Conservation (phyloP, 129 eudicot genomes). For the Lactuca saligna region DNA sequence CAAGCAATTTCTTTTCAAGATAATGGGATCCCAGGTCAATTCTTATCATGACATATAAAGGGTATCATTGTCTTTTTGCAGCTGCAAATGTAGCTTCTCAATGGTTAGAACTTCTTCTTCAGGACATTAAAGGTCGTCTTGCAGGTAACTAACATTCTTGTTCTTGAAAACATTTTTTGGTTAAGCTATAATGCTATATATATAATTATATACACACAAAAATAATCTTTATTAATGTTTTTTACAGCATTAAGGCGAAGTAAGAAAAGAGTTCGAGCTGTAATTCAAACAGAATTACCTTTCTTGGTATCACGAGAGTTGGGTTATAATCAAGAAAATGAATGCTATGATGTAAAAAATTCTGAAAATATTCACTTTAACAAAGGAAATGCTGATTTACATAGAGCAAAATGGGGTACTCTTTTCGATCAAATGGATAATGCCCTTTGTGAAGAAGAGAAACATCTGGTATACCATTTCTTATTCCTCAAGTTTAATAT, state of each 20-base stretch:
- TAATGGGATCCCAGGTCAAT: background rate
- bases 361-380: slow-evolving; percentile 16
- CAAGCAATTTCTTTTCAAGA: slow-evolving; percentile 5
- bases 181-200: background rate
- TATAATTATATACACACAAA: background rate
- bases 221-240: slow-evolving; percentile 12
- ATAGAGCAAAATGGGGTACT: slow-evolving; percentile 57
- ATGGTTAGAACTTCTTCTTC: slow-evolving; percentile 90
- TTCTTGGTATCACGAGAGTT: slow-evolving; percentile 61
- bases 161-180: slow-evolving; percentile 4
- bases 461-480: slow-evolving; percentile 53
- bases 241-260: slow-evolving; percentile 76
- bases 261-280: slow-evolving; percentile 75
- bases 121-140: slow-evolving; percentile 88
- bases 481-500: background rate
- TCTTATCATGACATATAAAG: slow-evolving; percentile 3
- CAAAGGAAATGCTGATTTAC: slow-evolving; percentile 52
- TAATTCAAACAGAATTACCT: slow-evolving; percentile 72
- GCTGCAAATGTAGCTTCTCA: slow-evolving; percentile 92
- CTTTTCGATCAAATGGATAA: slow-evolving; percentile 79
- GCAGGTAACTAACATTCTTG: slow-evolving; percentile 48
- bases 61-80: slow-evolving; percentile 34
- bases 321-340: slow-evolving; percentile 44
- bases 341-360: background rate
- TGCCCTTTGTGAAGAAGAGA: slow-evolving; percentile 83